Percentiles rank a stretch among this genome's conserved stretches.
Conservation (phyloP, 2,329 filamentous ascomycete species). For the Pseudogymnoascus verrucosus region DNA sequence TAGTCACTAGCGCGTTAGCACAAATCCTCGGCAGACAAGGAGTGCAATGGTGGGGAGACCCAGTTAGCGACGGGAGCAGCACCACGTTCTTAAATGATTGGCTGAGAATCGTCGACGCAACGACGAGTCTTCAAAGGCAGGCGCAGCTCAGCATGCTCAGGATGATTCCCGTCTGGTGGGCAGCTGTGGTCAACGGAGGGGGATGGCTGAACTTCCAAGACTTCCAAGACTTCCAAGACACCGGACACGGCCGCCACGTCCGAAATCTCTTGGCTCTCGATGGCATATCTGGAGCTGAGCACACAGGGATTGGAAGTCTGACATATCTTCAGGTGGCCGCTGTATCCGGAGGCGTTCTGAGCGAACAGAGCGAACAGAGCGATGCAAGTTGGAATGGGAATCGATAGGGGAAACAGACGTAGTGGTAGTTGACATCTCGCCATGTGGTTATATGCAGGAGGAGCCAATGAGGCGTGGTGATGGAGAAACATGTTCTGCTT, state of each 20-base stretch:
- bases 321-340: background rate
- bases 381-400: background rate
- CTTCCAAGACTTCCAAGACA: background rate
- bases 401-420: background rate
- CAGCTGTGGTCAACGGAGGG: background rate
- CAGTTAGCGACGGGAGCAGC: background rate
- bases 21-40: background rate
- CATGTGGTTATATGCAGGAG: background rate
- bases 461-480: background rate
- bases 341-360: background rate
- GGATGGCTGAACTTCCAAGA: no score
- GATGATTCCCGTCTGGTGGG: background rate
- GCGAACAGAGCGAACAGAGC: background rate
- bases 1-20: background rate
- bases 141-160: background rate
- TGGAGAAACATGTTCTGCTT: background rate
- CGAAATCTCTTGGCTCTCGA: background rate
- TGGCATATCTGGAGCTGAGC: background rate
- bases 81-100: slow-evolving; percentile 1
- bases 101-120: background rate
- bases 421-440: background rate
- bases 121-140: background rate
- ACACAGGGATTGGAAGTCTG: background rate
- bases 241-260: background rate
- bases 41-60: background rate